Evolutionary conservation across 2,329 filamentous ascomycete genomes (phyloP).

Genomic region (Pyrenophora tritici-repentis): DNA sequence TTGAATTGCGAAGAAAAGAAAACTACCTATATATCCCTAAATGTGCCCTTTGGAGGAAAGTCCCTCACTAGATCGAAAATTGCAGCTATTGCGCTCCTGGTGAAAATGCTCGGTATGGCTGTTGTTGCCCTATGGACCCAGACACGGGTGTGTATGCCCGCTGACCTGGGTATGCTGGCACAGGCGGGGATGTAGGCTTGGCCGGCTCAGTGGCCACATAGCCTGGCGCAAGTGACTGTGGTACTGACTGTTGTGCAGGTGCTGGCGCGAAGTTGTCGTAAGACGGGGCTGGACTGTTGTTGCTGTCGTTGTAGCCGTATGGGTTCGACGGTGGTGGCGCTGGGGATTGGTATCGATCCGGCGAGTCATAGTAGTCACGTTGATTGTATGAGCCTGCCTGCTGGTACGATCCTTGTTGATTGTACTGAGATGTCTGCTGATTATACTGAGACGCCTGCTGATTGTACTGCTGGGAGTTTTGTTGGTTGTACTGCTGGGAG

Average conservation of each 20-base stretch:
- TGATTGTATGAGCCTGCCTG: conserved; percentile 16
- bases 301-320: not conserved
- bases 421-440: conserved; percentile 5
- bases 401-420: conserved; percentile 17
- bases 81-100: conserved; percentile 3
- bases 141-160: conserved; percentile 7
- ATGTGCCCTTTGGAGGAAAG: not conserved
- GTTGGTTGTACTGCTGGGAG: conserved; percentile 6
- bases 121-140: not conserved
- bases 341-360: conserved; percentile 3
- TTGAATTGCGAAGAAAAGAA: no score
- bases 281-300: not conserved
- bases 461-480: conserved; percentile 5
- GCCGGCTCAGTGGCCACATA: not conserved
- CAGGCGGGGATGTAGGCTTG: not conserved
- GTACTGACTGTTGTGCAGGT: not conserved
- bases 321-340: conserved; percentile 5
- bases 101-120: conserved; percentile 10
- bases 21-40: conserved; percentile 1
- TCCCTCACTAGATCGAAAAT: not conserved
- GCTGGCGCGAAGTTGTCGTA: conserved; percentile 7
- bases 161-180: conserved; percentile 7
- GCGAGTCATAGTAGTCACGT: conserved; percentile 9
- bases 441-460: conserved; percentile 7
- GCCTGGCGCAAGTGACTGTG: not conserved